These are phyloP conservation scores for Geranomyces michiganensis DNA, from an alignment of 192 early-diverging fungal genomes.

Conservation along the genomic window DNA sequence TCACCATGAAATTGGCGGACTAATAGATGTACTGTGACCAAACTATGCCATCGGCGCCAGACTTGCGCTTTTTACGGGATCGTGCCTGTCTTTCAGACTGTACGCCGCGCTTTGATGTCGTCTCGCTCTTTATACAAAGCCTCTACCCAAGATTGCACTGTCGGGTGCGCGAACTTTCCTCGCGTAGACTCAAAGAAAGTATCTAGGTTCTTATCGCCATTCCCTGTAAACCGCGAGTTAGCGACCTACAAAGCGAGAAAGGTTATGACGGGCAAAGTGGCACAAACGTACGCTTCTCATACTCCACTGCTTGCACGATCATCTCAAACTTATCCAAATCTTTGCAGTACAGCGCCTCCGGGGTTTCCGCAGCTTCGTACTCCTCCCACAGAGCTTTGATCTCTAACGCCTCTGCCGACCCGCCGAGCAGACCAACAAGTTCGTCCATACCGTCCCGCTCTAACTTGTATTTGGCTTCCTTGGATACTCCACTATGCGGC, in stretches of 20 bases:
- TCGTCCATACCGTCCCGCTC: constrained; percentile 73
- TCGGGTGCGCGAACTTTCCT: constrained; percentile 83
- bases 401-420: constrained; percentile 63
- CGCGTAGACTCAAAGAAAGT: constrained; percentile 80
- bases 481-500: constrained; percentile 75
- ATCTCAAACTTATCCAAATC: constrained; percentile 98
- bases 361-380: constrained; percentile 75
- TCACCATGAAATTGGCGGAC: constrained; percentile 7
- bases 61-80: not conserved
- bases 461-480: constrained; percentile 72
- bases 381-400: constrained; percentile 81
- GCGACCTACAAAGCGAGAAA: not conserved
- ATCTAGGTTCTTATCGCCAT: constrained; percentile 59
- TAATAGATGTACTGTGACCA: not conserved
- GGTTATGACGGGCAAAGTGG: not conserved
- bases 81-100: not conserved
- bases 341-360: constrained; percentile 81
- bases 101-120: not conserved
- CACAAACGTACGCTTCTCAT: constrained; percentile 70
- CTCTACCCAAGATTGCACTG: constrained; percentile 81
- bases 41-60: not conserved
- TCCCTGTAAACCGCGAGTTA: not conserved
- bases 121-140: constrained; percentile 58
- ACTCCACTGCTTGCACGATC: constrained; percentile 90
- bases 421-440: constrained; percentile 61